Percentiles rank a stretch among this genome's conserved stretches.
phyloP scores from a whole-genome alignment of 164 flowering plant species.

The Aristolochia fimbriata region DNA sequence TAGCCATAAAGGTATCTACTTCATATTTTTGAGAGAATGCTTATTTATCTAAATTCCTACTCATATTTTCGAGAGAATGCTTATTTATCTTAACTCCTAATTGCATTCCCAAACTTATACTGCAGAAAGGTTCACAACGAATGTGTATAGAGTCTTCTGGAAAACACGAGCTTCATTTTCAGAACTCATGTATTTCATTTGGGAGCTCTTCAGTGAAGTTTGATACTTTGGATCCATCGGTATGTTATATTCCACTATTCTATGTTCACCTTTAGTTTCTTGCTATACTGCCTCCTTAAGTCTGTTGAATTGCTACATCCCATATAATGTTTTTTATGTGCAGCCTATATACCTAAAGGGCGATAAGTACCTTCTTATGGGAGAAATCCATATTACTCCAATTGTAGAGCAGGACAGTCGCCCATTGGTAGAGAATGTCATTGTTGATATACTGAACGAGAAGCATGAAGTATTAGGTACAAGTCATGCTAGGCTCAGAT shows the following conservation, averaged over 20 bases:
- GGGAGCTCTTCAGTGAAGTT: constrained; percentile 63
- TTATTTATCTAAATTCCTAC: background rate
- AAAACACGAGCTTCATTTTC: constrained; percentile 73
- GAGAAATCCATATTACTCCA: constrained; percentile 47
- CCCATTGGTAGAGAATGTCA: constrained; percentile 40
- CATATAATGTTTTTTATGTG: constrained; percentile 3
- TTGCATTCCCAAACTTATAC: background rate
- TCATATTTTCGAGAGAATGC: background rate
- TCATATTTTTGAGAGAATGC: background rate
- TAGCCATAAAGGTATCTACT: constrained; percentile 60
- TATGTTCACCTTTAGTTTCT: background rate
- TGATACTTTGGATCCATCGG: constrained; percentile 55
- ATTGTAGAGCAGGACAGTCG: constrained; percentile 22
- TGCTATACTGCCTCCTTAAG: background rate
- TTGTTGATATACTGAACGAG: constrained; percentile 40
- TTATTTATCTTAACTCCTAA: background rate
- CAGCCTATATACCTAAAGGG: constrained; percentile 79
- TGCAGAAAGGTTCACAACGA: constrained; percentile 79
- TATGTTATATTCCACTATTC: constrained; percentile 10
- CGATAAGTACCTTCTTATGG: constrained; percentile 77
- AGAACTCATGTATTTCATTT: constrained; percentile 79
- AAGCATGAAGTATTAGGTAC: constrained; percentile 33
- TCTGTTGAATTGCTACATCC: background rate
- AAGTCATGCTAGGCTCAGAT: constrained; percentile 29
- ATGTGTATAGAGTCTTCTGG: constrained; percentile 78